Evolutionary conservation across 2,329 filamentous ascomycete species (phyloP), one percentile per base, ranked within the genome.

Genomic region (Fusarium burgessii): DNA sequence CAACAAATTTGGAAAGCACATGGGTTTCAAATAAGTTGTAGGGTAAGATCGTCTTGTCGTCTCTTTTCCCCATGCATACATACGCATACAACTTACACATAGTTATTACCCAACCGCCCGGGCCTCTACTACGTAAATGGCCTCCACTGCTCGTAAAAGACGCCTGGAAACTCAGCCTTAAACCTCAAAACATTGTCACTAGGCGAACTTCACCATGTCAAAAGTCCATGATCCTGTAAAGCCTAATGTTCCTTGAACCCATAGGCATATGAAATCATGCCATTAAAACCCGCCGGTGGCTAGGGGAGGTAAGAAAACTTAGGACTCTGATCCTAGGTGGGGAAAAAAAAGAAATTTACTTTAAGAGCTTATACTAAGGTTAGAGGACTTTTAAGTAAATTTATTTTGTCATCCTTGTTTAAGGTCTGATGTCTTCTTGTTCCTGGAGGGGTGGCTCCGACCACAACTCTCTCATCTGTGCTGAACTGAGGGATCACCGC

Each of bases 1-100:
- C 54, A 45, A 66, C 42, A 58, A 33, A 51, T 59, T 32, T 40
- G 42, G 58, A 69, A 72, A 46, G 45, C 38, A 46, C 55, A 55
- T 35, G 27, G 43, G 43, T 20, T 55, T 36, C 32, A 32, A 47
- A 51, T 27, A 18, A 17, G 33, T 49, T 59, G 50, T 36, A 58
- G 50, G 32, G 41, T 45, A 32, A 51, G n/a, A 15, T 32, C 25
- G 25, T 60, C 38, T 59, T 43, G 57, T 65, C 32, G 35, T 64
- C 43, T 70, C 41, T 52, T 62, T 63, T 38, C 67, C 55, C 47
- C 17, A 14, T 51, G 17, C 54, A 45, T 52, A 45, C 40, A 20
- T 46, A 14, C 38, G 17, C 49, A 45, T 52, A 45, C 40, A n/a
- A 51, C 56, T 67, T 42, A 43, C 41, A 46, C 40, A 49, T 60